Percentiles rank a stretch among this genome's conserved stretches.
Evolutionary conservation across 1,139 yeast species (phyloP).

Genomic region (Scheffersomyces quercinus): DNA sequence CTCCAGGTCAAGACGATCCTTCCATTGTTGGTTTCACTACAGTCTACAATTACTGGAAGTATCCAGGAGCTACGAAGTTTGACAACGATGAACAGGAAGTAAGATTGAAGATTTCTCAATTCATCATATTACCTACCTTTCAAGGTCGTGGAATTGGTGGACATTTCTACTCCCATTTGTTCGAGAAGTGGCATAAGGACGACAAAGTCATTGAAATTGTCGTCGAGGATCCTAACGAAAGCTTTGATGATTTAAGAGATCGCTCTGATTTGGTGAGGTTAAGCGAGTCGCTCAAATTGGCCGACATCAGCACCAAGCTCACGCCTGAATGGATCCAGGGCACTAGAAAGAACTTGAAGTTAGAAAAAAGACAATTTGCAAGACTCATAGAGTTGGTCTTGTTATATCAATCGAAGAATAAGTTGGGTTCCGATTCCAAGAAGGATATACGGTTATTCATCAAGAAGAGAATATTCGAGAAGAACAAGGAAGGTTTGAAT

Average conservation of each 20-base stretch:
- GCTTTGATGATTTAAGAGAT: slow-evolving; percentile 89
- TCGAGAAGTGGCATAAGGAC: slow-evolving; percentile 56
- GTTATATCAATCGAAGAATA: slow-evolving; percentile 43
- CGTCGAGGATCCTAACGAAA: slow-evolving; percentile 94
- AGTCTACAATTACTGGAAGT: slow-evolving; percentile 82
- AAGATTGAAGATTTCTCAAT: slow-evolving; percentile 85
- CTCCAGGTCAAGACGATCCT: slow-evolving; percentile 24
- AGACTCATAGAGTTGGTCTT: slow-evolving; percentile 77
- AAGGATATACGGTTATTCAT: slow-evolving; percentile 58
- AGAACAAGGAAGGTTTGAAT: slow-evolving; percentile 75
- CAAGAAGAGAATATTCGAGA: slow-evolving; percentile 69
- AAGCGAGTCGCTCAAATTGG: slow-evolving; percentile 20
- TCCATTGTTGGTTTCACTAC: slow-evolving; percentile 78
- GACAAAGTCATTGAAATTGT: slow-evolving; percentile 67
- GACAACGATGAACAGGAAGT: slow-evolving; percentile 48
- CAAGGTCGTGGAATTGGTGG: slow-evolving; percentile 75
- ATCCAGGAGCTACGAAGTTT: slow-evolving; percentile 56
- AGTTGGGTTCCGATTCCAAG: slow-evolving; percentile 26
- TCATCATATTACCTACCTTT: slow-evolving; percentile 77
- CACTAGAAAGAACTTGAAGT: slow-evolving; percentile 46
- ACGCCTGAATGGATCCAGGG: slow-evolving; percentile 46
- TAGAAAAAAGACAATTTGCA: slow-evolving; percentile 77
- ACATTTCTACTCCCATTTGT: slow-evolving; percentile 57
- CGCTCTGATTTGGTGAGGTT: slow-evolving; percentile 70
- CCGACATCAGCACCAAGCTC: slow-evolving; percentile 22